A percentile compares a stretch with the other conserved stretches of the same genome.
These are phyloP conservation scores for Saraca asoca DNA, from an alignment of 331 rosid genomes.

Conservation along the genomic window DNA sequence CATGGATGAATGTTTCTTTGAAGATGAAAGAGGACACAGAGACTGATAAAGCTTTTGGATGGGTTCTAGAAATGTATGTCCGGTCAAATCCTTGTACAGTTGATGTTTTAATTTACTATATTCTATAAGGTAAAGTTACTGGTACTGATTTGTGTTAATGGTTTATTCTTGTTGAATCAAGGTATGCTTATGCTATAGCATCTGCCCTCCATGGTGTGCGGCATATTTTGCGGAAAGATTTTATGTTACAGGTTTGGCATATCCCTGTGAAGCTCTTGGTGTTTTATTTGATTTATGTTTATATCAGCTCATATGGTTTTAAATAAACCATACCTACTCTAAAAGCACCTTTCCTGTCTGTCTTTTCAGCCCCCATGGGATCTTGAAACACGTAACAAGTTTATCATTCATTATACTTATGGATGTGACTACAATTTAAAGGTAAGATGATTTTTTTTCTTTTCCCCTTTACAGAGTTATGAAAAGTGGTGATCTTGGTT, in stretches of 20 bases:
- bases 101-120: slow-evolving; percentile 15
- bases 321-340: slow-evolving; percentile 21
- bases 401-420: slow-evolving; percentile 85
- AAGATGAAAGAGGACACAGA: slow-evolving; percentile 88
- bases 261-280: slow-evolving; percentile 15
- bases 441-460: slow-evolving; percentile 42
- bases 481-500: not conserved
- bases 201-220: slow-evolving; percentile 89
- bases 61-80: slow-evolving; percentile 98
- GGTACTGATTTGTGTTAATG: slow-evolving; percentile 31
- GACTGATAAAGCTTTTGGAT: slow-evolving; percentile 88
- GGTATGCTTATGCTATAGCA: slow-evolving; percentile 98
- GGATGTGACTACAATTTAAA: slow-evolving; percentile 91
- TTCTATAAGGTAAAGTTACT: slow-evolving; percentile 30
- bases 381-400: slow-evolving; percentile 62
- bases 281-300: slow-evolving; percentile 28
- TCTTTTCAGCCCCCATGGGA: slow-evolving; percentile 95
- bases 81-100: slow-evolving; percentile 20
- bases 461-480: slow-evolving; percentile 20
- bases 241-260: slow-evolving; percentile 85
- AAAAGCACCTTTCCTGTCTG: slow-evolving; percentile 24
- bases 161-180: slow-evolving; percentile 40
- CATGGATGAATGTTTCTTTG: slow-evolving; percentile 96
- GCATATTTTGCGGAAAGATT: slow-evolving; percentile 88
- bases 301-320: slow-evolving; percentile 17